Evolutionary conservation across 495 filamentous ascomycete species (phyloP).

Genomic region (Hypoxylon crocopeplum): DNA sequence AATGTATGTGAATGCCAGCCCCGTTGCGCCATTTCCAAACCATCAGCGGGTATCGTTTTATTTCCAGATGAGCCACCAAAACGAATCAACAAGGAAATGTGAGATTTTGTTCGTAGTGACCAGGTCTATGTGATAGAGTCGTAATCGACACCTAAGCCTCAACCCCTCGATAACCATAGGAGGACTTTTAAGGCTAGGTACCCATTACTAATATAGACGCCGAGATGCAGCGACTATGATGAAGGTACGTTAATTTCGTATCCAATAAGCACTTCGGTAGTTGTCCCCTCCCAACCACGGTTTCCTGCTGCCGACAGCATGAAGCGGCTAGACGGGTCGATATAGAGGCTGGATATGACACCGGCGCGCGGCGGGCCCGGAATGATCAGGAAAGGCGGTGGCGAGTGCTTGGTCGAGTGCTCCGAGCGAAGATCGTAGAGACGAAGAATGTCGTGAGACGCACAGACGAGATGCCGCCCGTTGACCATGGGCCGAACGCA

Average conservation of each 20-base stretch:
- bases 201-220: too few relatives aligned
- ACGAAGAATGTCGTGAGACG: conserved; percentile 91
- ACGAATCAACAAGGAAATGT: not conserved
- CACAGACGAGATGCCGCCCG: conserved; percentile 90
- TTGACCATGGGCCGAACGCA: conserved; percentile 91
- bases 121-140: too few relatives aligned
- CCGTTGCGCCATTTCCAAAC: conserved; percentile 22
- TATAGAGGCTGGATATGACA: conserved; percentile 80
- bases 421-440: conserved; percentile 85
- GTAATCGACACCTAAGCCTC: too few relatives aligned
- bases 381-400: conserved; percentile 91
- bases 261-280: conserved; percentile 88
- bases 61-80: not conserved
- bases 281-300: conserved; percentile 92
- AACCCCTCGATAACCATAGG: too few relatives aligned
- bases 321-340: conserved; percentile 87
- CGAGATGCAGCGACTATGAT: not conserved
- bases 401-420: conserved; percentile 70
- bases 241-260: conserved; percentile 75
- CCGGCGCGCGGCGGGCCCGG: conserved; percentile 89
- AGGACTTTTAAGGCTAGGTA: too few relatives aligned
- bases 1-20: too few relatives aligned
- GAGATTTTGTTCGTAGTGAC: too few relatives aligned
- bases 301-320: conserved; percentile 92
- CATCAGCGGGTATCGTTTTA: conserved; percentile 20